These are phyloP conservation scores for Teunomyces stri DNA, from an alignment of 805 yeast genomes.

Conservation along the genomic window DNA sequence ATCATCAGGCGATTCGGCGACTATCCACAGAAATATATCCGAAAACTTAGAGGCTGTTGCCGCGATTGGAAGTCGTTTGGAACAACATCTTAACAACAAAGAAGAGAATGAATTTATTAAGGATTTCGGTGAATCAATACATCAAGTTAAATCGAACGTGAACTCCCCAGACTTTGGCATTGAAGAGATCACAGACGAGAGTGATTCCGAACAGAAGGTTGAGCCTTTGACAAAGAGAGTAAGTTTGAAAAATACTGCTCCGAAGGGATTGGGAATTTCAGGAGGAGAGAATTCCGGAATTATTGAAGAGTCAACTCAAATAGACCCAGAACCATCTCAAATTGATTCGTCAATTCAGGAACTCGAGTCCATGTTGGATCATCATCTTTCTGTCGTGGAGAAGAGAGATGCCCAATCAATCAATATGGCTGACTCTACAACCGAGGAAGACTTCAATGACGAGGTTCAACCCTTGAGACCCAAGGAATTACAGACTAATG, in stretches of 20 bases:
- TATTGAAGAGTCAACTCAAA: slow-evolving; percentile 15
- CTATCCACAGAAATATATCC: slow-evolving; percentile 17
- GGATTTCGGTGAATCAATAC: slow-evolving; percentile 3
- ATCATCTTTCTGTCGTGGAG: slow-evolving; percentile 22
- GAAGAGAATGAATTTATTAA: background rate
- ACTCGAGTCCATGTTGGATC: slow-evolving; percentile 37
- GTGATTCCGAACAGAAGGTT: slow-evolving; percentile 14
- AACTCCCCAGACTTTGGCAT: slow-evolving; percentile 33
- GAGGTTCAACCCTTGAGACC: slow-evolving; percentile 3
- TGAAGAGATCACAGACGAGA: slow-evolving; percentile 33
- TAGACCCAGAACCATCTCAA: slow-evolving; percentile 9
- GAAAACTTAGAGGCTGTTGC: slow-evolving; percentile 29
- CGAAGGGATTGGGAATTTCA: slow-evolving; percentile 9
- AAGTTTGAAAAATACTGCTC: background rate
- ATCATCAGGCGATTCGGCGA: background rate
- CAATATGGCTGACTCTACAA: slow-evolving; percentile 4
- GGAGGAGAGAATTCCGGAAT: slow-evolving; percentile 6
- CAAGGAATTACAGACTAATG: slow-evolving; percentile 2
- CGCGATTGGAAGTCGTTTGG: slow-evolving; percentile 23
- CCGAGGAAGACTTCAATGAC: slow-evolving; percentile 1
- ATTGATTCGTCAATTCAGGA: slow-evolving; percentile 39
- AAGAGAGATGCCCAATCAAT: background rate
- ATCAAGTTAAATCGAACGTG: slow-evolving; percentile 1
- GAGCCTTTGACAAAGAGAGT: slow-evolving; percentile 1
- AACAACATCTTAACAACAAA: slow-evolving; percentile 14